These are phyloP conservation scores for Talaromyces rugulosus DNA, from an alignment of 2,329 filamentous ascomycete species.

Conservation along the genomic window DNA sequence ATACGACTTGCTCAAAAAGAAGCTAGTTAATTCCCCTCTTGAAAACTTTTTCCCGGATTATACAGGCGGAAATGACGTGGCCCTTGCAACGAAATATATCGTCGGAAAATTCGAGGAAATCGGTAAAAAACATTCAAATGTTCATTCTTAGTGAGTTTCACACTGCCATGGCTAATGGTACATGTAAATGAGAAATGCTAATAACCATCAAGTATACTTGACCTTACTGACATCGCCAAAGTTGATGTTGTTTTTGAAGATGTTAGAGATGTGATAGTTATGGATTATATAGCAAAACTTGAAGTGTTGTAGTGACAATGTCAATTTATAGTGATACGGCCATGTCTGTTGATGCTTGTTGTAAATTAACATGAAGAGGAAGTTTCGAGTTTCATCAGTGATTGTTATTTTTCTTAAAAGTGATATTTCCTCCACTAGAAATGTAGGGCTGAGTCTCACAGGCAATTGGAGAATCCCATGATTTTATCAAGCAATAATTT, in stretches of 20 bases:
- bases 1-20: background rate
- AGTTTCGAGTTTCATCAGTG: too few relatives aligned
- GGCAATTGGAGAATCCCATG: too few relatives aligned
- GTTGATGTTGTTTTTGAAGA: background rate
- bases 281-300: too few relatives aligned
- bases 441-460: too few relatives aligned
- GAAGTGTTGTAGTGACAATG: too few relatives aligned
- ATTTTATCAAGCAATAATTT: too few relatives aligned
- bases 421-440: too few relatives aligned
- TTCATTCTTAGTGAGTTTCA: background rate
- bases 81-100: background rate
- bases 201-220: constrained; percentile 1
- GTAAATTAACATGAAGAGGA: too few relatives aligned
- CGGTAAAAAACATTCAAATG: background rate
- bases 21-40: background rate
- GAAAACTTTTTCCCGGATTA: background rate
- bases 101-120: constrained; percentile 1
- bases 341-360: too few relatives aligned
- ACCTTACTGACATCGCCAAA: background rate
- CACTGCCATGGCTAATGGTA: background rate
- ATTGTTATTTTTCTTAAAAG: too few relatives aligned
- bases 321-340: too few relatives aligned
- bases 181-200: background rate
- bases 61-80: background rate
- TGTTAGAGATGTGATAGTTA: too few relatives aligned